Base-by-base conservation (phyloP, 192 early-diverging fungal genomes). In the Rhizoclosmatium sp. region DNA sequence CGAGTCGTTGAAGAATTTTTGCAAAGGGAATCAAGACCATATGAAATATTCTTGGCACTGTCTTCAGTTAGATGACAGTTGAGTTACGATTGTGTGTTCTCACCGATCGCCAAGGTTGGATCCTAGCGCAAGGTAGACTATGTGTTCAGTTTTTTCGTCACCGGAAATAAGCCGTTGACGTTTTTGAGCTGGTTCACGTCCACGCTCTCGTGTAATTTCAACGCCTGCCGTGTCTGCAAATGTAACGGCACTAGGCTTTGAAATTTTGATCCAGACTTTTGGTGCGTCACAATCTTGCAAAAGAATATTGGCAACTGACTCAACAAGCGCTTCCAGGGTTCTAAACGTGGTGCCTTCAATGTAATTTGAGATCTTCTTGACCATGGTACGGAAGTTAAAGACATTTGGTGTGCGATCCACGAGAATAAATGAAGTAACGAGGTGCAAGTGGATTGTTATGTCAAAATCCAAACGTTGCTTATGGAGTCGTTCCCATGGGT, bases 401-500 rank as follows among this genome's bases (percentile, higher is more conserved):
- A 94, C 88, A 48, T 88, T 91, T 3, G 91, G 90, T 19, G 93
- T 91, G 65, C 87, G 76, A 76, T 93, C 94, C 4, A 82, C 84
- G 49, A 80, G 59, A 42, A 81, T 69, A n/a, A 51, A 69, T 3
- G 80, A 78, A 5, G 91, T 87, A 65, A 90, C 87, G 59, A 95
- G 90, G n/a, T 87, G 87, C 44, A 96, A 81, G 79, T 88, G 83
- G 62, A 87, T 81, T 47, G 76, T 74, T 5, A 90, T 48, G 71
- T 94, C 94, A 71, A 99, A 80, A 3, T 96, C 83, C 1, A 97
- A 92, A 2, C 91, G 86, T 79, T 99, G 98, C 80, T 95, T 95
- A 84, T 96, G 95, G 75, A 95, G 93, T 31, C 97, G 87, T 82
- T 99, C 98, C 94, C 96, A 97, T 14, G 95, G 92, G 80, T 98